phyloP scores from a whole-genome alignment of 345 rosid genomes.

The Eucalyptus camaldulensis region DNA sequence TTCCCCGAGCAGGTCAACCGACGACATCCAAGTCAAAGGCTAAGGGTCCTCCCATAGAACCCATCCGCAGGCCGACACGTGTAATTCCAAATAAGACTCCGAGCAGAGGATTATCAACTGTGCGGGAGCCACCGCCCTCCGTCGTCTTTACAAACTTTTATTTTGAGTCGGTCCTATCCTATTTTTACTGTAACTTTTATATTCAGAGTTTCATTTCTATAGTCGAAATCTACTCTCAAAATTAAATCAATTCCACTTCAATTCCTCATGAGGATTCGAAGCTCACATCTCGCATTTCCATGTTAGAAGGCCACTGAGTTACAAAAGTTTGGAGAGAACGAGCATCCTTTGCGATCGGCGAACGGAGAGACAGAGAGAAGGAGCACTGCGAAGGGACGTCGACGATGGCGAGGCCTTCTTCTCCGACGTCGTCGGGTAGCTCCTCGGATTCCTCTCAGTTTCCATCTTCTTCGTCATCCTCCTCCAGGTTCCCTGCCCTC shows the following conservation, averaged over 20 bases:
- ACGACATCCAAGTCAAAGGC: not conserved
- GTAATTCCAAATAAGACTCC: fast-evolving
- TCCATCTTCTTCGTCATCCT: conserved; percentile 9
- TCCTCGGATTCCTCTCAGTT: conserved; percentile 28
- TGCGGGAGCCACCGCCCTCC: not conserved
- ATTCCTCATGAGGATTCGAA: no score
- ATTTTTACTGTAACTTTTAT: no score
- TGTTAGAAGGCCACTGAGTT: no score
- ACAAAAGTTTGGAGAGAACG: not conserved
- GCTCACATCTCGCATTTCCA: no score
- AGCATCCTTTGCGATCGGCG: not conserved
- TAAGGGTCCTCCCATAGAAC: not conserved
- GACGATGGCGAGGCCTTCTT: conserved; percentile 25
- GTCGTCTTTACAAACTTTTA: no score
- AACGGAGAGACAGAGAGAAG: not conserved
- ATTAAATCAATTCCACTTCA: no score
- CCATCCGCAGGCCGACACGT: not conserved
- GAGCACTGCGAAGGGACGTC: not conserved
- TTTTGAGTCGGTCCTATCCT: no score
- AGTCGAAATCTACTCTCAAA: no score
- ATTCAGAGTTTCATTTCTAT: no score
- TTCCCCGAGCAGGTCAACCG: not conserved
- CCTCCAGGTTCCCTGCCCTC: conserved; percentile 43
- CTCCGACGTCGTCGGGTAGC: conserved; percentile 22
- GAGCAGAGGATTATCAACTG: not conserved